Evolutionary conservation across 768 basidiomycete genomes (phyloP).

Genomic region (Serpula lacrymans): DNA sequence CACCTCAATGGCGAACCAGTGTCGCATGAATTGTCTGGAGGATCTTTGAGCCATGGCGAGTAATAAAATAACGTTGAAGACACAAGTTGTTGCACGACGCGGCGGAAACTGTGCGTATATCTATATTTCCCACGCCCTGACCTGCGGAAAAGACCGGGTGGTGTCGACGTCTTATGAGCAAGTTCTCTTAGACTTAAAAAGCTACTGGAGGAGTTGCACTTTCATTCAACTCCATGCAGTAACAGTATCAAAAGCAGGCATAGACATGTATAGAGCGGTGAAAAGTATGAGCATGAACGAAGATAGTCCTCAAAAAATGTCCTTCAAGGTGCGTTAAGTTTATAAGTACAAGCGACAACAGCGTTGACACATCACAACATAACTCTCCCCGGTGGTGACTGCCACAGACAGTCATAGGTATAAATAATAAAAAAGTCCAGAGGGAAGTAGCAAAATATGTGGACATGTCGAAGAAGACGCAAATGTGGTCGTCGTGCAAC

Average conservation of each 20-base stretch:
- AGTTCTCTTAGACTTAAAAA: background rate
- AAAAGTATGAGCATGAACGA: slow-evolving; percentile 23
- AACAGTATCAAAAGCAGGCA: slow-evolving; percentile 12
- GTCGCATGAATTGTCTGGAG: slow-evolving; percentile 29
- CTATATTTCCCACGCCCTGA: slow-evolving; percentile 9
- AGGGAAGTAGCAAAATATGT: slow-evolving; percentile 16
- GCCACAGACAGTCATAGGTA: slow-evolving; percentile 8
- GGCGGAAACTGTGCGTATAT: no score
- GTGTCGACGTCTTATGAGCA: slow-evolving; percentile 5
- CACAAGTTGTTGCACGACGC: no score
- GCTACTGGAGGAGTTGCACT: no score
- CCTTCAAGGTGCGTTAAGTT: slow-evolving; percentile 14
- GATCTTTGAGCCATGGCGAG: slow-evolving; percentile 21
- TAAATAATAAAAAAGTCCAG: slow-evolving; percentile 1
- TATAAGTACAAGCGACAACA: slow-evolving; percentile 29
- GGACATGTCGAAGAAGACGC: slow-evolving; percentile 2
- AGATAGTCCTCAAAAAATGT: slow-evolving; percentile 19
- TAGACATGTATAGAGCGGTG: slow-evolving; percentile 18
- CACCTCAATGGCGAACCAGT: slow-evolving; percentile 48
- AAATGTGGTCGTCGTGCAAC: no score
- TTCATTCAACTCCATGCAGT: background rate
- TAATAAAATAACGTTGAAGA: no score
- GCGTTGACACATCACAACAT: slow-evolving; percentile 20
- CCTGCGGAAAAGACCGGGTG: slow-evolving; percentile 7
- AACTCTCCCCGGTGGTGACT: slow-evolving; percentile 11